Evolutionary conservation across 805 yeast genomes (phyloP).

Genomic region (Yamadazyma laniorum): DNA sequence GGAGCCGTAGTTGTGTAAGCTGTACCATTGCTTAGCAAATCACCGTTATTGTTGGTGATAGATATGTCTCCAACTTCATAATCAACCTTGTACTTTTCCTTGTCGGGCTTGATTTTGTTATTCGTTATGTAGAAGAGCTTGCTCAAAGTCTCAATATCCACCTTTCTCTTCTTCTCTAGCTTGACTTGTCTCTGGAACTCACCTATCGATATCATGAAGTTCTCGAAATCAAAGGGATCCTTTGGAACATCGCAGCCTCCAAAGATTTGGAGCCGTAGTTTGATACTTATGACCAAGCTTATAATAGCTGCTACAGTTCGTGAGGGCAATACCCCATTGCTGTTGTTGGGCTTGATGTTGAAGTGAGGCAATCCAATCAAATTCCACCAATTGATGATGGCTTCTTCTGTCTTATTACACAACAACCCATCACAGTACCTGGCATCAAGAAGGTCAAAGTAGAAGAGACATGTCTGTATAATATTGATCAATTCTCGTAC

Average conservation of each 20-base stretch:
- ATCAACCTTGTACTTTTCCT: slow-evolving; percentile 10
- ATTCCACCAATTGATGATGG: slow-evolving; percentile 80
- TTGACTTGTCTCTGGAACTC: slow-evolving; percentile 75
- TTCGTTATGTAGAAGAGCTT: slow-evolving; percentile 36
- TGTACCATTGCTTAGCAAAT: not conserved
- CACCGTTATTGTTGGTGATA: not conserved
- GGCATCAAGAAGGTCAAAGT: slow-evolving; percentile 71
- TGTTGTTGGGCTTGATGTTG: slow-evolving; percentile 40
- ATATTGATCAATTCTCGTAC: slow-evolving; percentile 71
- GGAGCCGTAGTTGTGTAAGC: slow-evolving; percentile 7
- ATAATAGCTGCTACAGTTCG: slow-evolving; percentile 75
- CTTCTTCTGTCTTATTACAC: slow-evolving; percentile 73
- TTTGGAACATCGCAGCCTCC: slow-evolving; percentile 58
- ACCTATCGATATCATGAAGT: slow-evolving; percentile 63
- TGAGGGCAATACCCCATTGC: slow-evolving; percentile 58
- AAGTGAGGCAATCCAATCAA: slow-evolving; percentile 57
- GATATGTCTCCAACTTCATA: slow-evolving; percentile 1
- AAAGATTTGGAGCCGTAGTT: slow-evolving; percentile 50
- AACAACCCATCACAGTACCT: slow-evolving; percentile 78
- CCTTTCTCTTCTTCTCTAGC: slow-evolving; percentile 47
- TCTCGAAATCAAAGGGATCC: slow-evolving; percentile 79
- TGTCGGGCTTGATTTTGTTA: slow-evolving; percentile 18
- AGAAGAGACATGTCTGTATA: slow-evolving; percentile 72
- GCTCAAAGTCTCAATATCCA: slow-evolving; percentile 56
- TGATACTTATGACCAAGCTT: slow-evolving; percentile 71